Percentiles rank a stretch among this genome's conserved stretches.
phyloP scores from a whole-genome alignment of 768 basidiomycete species.

The Hericium alpestre region DNA sequence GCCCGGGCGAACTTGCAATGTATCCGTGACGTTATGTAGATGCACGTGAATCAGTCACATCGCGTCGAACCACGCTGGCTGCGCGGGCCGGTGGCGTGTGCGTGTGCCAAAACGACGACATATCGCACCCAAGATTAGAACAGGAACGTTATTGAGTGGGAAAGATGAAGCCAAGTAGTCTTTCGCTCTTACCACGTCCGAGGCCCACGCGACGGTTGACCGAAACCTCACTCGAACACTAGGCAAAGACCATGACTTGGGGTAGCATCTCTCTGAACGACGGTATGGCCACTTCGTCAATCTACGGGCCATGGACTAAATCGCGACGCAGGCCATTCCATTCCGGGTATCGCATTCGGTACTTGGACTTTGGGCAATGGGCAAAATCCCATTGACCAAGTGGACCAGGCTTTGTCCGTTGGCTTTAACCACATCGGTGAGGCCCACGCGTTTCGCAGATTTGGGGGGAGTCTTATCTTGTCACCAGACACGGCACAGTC shows the following conservation, averaged over 20 bases:
- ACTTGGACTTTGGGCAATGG: slow-evolving; percentile 59
- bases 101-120: too few relatives aligned
- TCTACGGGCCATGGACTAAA: not conserved
- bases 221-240: not conserved
- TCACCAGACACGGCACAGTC: slow-evolving; percentile 46
- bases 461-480: not conserved
- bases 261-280: slow-evolving; percentile 47
- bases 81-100: not conserved
- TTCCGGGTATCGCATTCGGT: slow-evolving; percentile 49
- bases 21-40: not conserved
- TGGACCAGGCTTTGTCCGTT: slow-evolving; percentile 50
- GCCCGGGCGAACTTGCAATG: too few relatives aligned
- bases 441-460: slow-evolving; percentile 8
- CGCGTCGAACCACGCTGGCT: not conserved
- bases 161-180: too few relatives aligned
- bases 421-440: slow-evolving; percentile 56
- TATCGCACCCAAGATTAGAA: too few relatives aligned
- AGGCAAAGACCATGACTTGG: slow-evolving; percentile 44
- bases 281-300: slow-evolving; percentile 22
- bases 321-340: slow-evolving; percentile 27
- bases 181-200: too few relatives aligned
- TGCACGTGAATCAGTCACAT: not conserved
- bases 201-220: too few relatives aligned
- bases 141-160: too few relatives aligned
- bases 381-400: slow-evolving; percentile 37